These are phyloP conservation scores for Cladosporium oxysporum DNA, from an alignment of 2,329 filamentous ascomycete species.

Conservation along the genomic window DNA sequence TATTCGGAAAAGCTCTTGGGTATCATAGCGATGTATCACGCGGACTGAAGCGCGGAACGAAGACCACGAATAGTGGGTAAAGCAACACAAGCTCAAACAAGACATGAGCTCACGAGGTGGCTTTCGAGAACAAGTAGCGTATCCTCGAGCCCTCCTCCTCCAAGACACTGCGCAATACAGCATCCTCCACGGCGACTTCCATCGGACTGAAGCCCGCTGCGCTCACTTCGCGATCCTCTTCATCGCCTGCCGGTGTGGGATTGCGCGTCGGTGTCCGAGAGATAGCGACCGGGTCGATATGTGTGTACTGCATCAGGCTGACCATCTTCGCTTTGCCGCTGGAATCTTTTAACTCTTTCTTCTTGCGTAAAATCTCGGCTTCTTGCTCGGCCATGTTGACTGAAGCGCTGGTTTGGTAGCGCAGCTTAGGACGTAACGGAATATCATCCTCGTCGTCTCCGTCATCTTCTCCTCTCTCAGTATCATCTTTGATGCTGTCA, in stretches of 20 bases:
- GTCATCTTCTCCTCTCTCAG: constrained; percentile 30
- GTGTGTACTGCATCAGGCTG: constrained; percentile 57
- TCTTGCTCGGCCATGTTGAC: constrained; percentile 51
- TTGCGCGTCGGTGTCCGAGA: constrained; percentile 35
- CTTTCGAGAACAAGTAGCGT: constrained; percentile 54
- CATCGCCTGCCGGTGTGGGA: constrained; percentile 31
- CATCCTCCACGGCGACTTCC: constrained; percentile 50
- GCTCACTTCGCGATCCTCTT: constrained; percentile 36
- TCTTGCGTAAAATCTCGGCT: constrained; percentile 34
- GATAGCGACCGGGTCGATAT: constrained; percentile 50
- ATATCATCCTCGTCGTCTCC: constrained; percentile 28
- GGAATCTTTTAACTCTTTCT: constrained; percentile 36
- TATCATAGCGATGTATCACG: not conserved
- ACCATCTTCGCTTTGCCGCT: constrained; percentile 45
- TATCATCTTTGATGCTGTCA: constrained; percentile 22
- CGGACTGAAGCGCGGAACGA: not conserved
- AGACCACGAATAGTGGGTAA: not conserved
- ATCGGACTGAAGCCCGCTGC: constrained; percentile 34
- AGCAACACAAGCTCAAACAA: not conserved
- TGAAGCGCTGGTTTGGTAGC: constrained; percentile 30
- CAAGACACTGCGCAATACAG: constrained; percentile 51
- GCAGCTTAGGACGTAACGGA: constrained; percentile 6
- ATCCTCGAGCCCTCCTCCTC: constrained; percentile 49
- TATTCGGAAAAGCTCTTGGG: not conserved
- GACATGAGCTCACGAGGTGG: constrained; percentile 22